Evolutionary conservation across 2,329 filamentous ascomycete species (phyloP), one percentile per base, ranked within the genome.

Genomic region (Ophiostoma angusticollis): DNA sequence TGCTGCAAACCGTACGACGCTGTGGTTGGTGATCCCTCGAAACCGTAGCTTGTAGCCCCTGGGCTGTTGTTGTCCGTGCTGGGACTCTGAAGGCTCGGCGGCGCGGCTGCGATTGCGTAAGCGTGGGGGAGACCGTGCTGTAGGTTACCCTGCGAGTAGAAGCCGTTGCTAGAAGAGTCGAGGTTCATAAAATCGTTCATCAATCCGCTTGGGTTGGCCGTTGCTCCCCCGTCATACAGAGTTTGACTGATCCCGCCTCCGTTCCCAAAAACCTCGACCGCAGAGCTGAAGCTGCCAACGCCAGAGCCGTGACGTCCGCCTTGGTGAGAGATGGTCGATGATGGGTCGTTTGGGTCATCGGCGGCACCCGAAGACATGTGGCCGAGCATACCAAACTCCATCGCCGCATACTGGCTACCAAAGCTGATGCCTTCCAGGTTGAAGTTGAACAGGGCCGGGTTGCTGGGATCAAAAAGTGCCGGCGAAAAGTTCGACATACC

Each of bases 371-470:
- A 85, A 43, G 84, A 85, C 83, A 98, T 93, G 57, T 96, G 89
- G 21, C 85, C 86, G 0, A 98, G 73, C 74, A 96, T 95, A 39
- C 86, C 83, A 57, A 96, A 95, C 58, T 96, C 91, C 58, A 94
- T 70, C 14, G 87, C 89, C 44, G 87, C 89, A 54, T 96, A 98
- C 47, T 93, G 85, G 55, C 91, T 96, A 40, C 86, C 87, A 58
- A 96, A 98, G 56, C 91, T 91, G 56, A 95, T 72, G 43, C 85
- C 86, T 40, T 93, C 86, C 9, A 95, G 74, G 56, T 96, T 87
- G 58, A 96, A 94, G 56, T 95, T 95, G 70, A 93, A 95, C 40
- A 94, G 63, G 1, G 86, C 83, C 4, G 87, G 85, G 55, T 96
- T 91, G 54, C 84, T 91, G 0, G 85, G 84, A 50, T 95, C 87